Conservation (phyloP, 2,329 filamentous ascomycete genomes). For the Sporothrix phasma region DNA sequence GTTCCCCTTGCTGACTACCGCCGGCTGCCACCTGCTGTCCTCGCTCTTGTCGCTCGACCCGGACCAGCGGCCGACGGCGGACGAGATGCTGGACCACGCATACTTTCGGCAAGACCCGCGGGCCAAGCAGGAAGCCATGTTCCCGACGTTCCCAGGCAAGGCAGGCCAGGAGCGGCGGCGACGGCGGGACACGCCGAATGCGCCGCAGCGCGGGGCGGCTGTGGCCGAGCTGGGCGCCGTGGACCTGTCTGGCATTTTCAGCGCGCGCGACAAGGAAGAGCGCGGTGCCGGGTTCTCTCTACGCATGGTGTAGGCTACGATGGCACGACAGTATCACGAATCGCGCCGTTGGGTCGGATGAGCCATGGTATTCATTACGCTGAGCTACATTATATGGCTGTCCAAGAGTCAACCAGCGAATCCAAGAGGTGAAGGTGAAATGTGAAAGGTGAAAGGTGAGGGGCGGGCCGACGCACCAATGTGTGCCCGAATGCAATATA, state of each 20-base stretch:
- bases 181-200: slow-evolving; percentile 65
- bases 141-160: slow-evolving; percentile 93
- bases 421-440: background rate
- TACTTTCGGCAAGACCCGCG: slow-evolving; percentile 88
- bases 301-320: slow-evolving; percentile 41
- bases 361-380: slow-evolving; percentile 11
- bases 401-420: background rate
- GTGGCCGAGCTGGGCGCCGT: slow-evolving; percentile 45
- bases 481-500: slow-evolving; percentile 6
- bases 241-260: slow-evolving; percentile 65
- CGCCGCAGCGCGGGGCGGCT: slow-evolving; percentile 66
- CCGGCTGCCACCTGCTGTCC: slow-evolving; percentile 60
- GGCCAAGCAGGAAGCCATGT: slow-evolving; percentile 83
- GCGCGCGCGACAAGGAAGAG: slow-evolving; percentile 54
- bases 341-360: background rate
- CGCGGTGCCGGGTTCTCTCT: slow-evolving; percentile 56
- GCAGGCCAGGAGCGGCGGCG: slow-evolving; percentile 80
- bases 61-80: slow-evolving; percentile 55
- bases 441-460: background rate
- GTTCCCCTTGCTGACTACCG: slow-evolving; percentile 71
- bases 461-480: background rate
- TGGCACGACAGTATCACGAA: background rate
- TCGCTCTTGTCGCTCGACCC: slow-evolving; percentile 69
- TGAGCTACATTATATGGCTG: background rate
- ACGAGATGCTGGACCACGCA: slow-evolving; percentile 63